Evolutionary conservation across 2,329 filamentous ascomycete genomes (phyloP).

Genomic region (Seiridium unicorne): DNA sequence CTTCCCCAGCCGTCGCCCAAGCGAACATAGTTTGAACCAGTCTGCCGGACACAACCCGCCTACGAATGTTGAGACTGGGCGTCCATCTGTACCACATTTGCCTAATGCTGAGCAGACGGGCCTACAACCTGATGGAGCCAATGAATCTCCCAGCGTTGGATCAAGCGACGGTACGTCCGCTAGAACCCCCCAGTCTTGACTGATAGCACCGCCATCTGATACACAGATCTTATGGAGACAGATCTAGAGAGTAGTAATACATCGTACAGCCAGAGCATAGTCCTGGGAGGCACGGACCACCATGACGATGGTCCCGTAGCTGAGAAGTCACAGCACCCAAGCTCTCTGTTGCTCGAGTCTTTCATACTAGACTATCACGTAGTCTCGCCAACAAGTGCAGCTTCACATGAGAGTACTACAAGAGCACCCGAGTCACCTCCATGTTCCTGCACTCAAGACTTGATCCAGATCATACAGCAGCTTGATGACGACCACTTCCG

Average conservation of each 20-base stretch:
- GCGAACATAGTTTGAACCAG: background rate
- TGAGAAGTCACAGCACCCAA: too few species aligned
- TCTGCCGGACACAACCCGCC: background rate
- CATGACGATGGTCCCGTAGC: too few species aligned
- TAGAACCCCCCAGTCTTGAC: too few species aligned
- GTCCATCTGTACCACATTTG: background rate
- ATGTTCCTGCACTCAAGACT: conserved; percentile 22
- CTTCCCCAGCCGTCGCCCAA: conserved; percentile 2
- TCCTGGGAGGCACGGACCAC: too few species aligned
- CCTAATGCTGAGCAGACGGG: background rate
- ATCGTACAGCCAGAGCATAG: too few species aligned
- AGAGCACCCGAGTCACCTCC: background rate
- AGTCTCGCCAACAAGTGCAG: background rate
- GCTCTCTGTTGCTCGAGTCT: too few species aligned
- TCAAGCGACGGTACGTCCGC: too few species aligned
- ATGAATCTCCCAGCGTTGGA: too few species aligned
- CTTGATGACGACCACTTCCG: conserved; percentile 28
- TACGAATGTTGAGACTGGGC: background rate
- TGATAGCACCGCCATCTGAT: too few species aligned
- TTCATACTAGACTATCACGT: background rate
- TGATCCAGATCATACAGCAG: conserved; percentile 22
- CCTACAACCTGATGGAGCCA: too few species aligned
- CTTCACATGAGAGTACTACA: background rate
- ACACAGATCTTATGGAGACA: too few species aligned
- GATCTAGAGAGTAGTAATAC: too few species aligned